A percentile compares a stretch with the other conserved stretches of the same genome.
Evolutionary conservation across 768 basidiomycete genomes (phyloP).

Genomic region (Infundibulicybe gibba): DNA sequence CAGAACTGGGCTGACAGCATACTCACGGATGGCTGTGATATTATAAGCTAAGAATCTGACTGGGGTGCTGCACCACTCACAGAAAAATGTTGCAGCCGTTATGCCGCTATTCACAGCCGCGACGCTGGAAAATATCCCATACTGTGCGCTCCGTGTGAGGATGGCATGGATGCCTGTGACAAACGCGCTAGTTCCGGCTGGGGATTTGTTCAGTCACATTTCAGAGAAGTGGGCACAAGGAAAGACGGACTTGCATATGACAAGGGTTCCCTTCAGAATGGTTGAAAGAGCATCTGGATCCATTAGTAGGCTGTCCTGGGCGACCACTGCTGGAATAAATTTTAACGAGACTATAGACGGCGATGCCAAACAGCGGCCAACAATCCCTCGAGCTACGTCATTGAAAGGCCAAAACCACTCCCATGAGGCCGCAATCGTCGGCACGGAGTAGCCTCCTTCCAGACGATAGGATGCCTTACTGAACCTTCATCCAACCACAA

Average conservation of each 20-base stretch:
- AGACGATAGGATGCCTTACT: too few relatives aligned
- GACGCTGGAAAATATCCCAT: slow-evolving; percentile 45
- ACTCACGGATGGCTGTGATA: slow-evolving; percentile 68
- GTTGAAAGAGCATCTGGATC: slow-evolving; percentile 31
- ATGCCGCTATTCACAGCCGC: slow-evolving; percentile 72
- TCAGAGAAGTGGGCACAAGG: slow-evolving; percentile 12
- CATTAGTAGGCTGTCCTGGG: too few relatives aligned
- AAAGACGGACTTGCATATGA: slow-evolving; percentile 81
- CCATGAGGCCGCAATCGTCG: too few relatives aligned
- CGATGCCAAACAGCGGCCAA: too few relatives aligned
- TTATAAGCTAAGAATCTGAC: slow-evolving; percentile 1
- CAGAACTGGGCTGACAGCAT: slow-evolving; percentile 63
- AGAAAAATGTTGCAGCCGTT: slow-evolving; percentile 74
- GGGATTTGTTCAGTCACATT: slow-evolving; percentile 17
- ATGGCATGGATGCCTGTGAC: slow-evolving; percentile 41
- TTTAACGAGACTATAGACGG: too few relatives aligned
- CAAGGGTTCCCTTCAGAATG: slow-evolving; percentile 53
- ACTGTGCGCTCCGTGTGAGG: slow-evolving; percentile 42
- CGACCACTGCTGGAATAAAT: too few relatives aligned
- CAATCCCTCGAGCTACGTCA: too few relatives aligned
- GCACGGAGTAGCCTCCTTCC: too few relatives aligned
- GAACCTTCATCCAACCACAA: too few relatives aligned
- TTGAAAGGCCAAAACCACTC: too few relatives aligned
- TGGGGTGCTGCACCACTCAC: slow-evolving; percentile 38
- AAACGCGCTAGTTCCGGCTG: slow-evolving; percentile 59